Base-by-base conservation (phyloP, 768 basidiomycete species). In the Phylloporus scabripes region DNA sequence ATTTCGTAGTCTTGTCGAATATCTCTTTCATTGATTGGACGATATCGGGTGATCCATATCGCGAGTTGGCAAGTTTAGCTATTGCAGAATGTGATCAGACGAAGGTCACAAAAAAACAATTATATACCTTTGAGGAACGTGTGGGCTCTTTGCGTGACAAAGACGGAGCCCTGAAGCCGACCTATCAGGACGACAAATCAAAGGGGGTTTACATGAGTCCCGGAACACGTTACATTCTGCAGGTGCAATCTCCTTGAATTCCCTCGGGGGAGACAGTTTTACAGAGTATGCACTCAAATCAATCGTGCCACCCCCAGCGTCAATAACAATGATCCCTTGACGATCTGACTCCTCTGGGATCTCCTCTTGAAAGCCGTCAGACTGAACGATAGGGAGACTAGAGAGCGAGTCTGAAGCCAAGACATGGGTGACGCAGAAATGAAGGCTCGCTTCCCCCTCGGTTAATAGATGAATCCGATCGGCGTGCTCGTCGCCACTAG, bases 91-190 rank as follows among this genome's bases (percentile, higher is more conserved):
- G 7, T 28, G 4, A 28, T 28, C 28, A 28, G 28, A 8, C 9
- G 7, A 8, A 28, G 9, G 28, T 2, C 28, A 8, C 9, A 28
- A 28, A 8, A 28, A 8, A 28, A 8, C 4, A 28, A 28, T 4
- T 26, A 26, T 51, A 15, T 40, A 70, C 74, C 50, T 42, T 43
- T 48, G 12, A 73, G 55, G 29, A 65, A 64, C 11, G 23, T 29
- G 23, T 51, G 53, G 1, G 69, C 70, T 26, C 67, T 49, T 15
- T 51, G 53, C 10, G 61, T 69, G 4, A 75, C 71, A 20, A 62
- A 60, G 5, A 71, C 64, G 5, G 72, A 70, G 4, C 73, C 73
- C 47, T 69, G 67, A 5, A 73, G 54, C 9, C 61, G 56, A 56
- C 72, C 73, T 74, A 36, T 5, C 21, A n/a, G 8, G 6, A 26